Conservation (phyloP, 2,329 filamentous ascomycete species). For the Onygena corvina region DNA sequence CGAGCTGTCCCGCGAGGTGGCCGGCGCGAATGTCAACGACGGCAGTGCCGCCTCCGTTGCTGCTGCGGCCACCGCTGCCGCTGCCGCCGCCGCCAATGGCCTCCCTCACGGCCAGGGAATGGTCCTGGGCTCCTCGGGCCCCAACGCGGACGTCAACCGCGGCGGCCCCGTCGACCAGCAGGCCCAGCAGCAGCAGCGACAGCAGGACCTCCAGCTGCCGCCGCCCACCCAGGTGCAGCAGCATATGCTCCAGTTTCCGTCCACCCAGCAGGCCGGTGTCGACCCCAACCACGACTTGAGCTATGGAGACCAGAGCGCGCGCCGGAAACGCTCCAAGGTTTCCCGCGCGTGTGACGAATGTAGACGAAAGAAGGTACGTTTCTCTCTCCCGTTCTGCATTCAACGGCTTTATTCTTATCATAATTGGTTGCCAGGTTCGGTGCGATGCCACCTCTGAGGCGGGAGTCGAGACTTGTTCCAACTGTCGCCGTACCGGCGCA, state of each 20-base stretch:
- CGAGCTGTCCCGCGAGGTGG: slow-evolving; percentile 37
- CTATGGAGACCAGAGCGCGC: slow-evolving; percentile 51
- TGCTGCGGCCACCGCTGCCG: slow-evolving; percentile 28
- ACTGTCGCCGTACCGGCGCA: slow-evolving; percentile 65
- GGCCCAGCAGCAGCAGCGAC: slow-evolving; percentile 12
- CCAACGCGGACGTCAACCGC: slow-evolving; percentile 28
- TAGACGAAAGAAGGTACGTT: slow-evolving; percentile 61
- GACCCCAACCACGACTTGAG: slow-evolving; percentile 38
- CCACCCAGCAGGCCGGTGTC: slow-evolving; percentile 34
- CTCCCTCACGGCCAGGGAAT: slow-evolving; percentile 32
- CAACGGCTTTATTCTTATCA: slow-evolving; percentile 6
- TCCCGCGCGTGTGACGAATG: slow-evolving; percentile 84
- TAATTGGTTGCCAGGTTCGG: slow-evolving; percentile 46
- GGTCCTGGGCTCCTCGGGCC: slow-evolving; percentile 29
- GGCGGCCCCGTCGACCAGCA: slow-evolving; percentile 25
- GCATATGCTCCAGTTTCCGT: slow-evolving; percentile 33
- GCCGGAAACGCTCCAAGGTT: slow-evolving; percentile 70
- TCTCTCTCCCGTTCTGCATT: no score
- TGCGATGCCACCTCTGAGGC: slow-evolving; percentile 70
- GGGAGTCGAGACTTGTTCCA: slow-evolving; percentile 63
- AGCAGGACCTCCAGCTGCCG: slow-evolving; percentile 6
- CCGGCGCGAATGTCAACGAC: slow-evolving; percentile 33
- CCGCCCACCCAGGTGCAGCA: slow-evolving; percentile 16
- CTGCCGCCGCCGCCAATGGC: slow-evolving; percentile 27
- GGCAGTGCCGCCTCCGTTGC: slow-evolving; percentile 24